phyloP scores from a whole-genome alignment of 129 eudicot species.

The Glebionis coronaria region DNA sequence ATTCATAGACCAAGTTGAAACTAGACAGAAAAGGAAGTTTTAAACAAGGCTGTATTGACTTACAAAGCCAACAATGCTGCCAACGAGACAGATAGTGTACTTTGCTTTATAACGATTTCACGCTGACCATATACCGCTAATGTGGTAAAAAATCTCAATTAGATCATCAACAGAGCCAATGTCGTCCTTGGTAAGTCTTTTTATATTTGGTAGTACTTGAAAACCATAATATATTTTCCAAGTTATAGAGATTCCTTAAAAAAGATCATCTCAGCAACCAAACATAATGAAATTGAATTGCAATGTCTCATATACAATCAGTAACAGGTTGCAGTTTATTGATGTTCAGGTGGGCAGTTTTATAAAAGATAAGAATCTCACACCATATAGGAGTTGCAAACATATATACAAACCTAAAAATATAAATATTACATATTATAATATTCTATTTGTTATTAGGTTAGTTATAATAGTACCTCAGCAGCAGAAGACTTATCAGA shows the following conservation, averaged over 20 bases:
- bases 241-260: not conserved
- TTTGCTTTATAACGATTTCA: not conserved
- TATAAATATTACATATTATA: not conserved
- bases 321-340: not conserved
- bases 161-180: not conserved
- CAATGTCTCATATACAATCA: too few relatives aligned
- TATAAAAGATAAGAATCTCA: not conserved
- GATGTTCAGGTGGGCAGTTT: not conserved
- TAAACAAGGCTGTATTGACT: not conserved
- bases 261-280: not conserved
- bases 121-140: not conserved
- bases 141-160: too few relatives aligned
- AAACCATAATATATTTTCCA: not conserved
- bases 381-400: not conserved
- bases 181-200: not conserved
- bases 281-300: not conserved
- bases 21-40: not conserved
- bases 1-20: not conserved
- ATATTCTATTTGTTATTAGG: not conserved
- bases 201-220: not conserved
- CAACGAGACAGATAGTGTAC: not conserved
- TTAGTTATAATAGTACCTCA: conserved; percentile 46
- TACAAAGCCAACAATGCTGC: not conserved
- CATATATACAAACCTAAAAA: not conserved
- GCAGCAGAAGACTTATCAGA: conserved; percentile 63